Evolutionary conservation across 169 alveolate genomes (phyloP).

Genomic region (Plasmodium adleri): DNA sequence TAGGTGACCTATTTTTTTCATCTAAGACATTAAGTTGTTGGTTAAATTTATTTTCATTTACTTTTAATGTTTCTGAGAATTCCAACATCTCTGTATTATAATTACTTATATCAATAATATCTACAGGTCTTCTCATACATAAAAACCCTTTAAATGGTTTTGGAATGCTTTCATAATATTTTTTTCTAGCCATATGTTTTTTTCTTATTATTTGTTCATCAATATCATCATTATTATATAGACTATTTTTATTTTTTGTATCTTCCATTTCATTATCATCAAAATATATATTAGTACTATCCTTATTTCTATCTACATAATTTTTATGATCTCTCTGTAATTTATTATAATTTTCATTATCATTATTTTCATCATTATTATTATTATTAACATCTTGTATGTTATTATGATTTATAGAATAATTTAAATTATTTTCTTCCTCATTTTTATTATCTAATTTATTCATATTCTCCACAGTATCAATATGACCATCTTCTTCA

Average conservation of each 20-base stretch:
- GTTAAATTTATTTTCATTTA: background rate
- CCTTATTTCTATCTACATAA: background rate
- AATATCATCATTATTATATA: conserved; percentile 7
- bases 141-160: conserved; percentile 65
- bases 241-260: background rate
- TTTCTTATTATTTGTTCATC: conserved; percentile 57
- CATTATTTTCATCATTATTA: background rate
- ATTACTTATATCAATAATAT: conserved; percentile 61
- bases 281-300: background rate
- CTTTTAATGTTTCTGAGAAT: conserved; percentile 19
- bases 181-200: conserved; percentile 59
- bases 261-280: background rate
- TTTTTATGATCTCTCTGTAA: background rate
- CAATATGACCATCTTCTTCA: background rate
- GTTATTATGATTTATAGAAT: background rate
- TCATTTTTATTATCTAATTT: conserved; percentile 2
- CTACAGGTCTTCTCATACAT: conserved; percentile 72
- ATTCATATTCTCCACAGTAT: background rate
- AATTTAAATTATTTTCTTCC: background rate
- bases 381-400: background rate
- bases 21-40: background rate
- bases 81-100: conserved; percentile 42
- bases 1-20: background rate
- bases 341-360: background rate
- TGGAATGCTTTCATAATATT: conserved; percentile 67